Base-by-base conservation (phyloP, 306 rosid genomes). In the Pyrus pyrifolia region DNA sequence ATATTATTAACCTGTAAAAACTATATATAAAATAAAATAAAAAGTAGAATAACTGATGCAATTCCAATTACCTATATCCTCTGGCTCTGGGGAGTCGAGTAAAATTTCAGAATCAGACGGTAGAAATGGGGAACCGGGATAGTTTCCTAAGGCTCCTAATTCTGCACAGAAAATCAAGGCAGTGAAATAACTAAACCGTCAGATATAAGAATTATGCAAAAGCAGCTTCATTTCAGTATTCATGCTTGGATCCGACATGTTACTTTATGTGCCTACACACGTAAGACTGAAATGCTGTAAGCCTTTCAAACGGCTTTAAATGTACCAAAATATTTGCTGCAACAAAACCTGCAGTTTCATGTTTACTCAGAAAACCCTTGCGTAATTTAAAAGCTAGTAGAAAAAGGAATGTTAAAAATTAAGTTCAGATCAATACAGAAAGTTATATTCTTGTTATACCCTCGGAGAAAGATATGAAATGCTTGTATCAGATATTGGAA, bases 61-160 rank as follows among this genome's bases (percentile, higher is more conserved):
- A 73, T 45, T 29, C 31, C 49, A 74, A 79, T 83, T 87, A 92
- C 98, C 99, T 87, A 96, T 87, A 85, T 89, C 99, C 62, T 92
- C 96, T 86, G 88, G 97, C 79, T 92, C 97, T 4, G 98, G 92
- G 65, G 99, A 95, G 75, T 95, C 96, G 8, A 92, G 92, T 83
- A 92, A 88, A 72, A 95, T 89, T 76, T 96, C 99, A 21, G 98
- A 91, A 84, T 92, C 98, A 19, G 97, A 96, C 18, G 92, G 93
- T 80, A 96, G 84, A 87, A 96, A 96, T 49, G 99, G 97, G 25
- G 99, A 96, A 70, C 98, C 96, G 12, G 97, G 88, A 80, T 92
- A 92, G 87, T 91, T 96, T 75, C 93, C 99, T 60, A 92, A 78
- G 76, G 96, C 93, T 85, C 97, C 99, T 77, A 96, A 87, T 87